Evolutionary conservation across 129 eudicot species (phyloP), one percentile per base, ranked within the genome.

Genomic region (Erigeron canadensis): DNA sequence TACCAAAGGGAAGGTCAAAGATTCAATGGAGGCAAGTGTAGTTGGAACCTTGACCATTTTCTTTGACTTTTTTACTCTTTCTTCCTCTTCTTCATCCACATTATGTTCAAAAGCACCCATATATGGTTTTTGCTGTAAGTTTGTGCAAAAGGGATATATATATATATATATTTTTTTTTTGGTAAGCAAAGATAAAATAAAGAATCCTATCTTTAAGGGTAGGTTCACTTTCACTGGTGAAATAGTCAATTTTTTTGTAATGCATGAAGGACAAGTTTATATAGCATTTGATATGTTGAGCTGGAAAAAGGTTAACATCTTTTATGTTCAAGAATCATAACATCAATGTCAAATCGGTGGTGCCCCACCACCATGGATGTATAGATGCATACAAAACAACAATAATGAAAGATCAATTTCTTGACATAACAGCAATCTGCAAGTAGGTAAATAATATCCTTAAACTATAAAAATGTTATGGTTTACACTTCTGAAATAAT

Each of bases 371-470:
- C 63, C 74, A 67, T 45, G 51, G 68, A 42, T 71, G 63, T 59
- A 50, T 40, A 69, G 70, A 77, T 77, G 81, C 70, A 43, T 69
- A 77, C 81, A 69, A 77, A 47, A 77, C 81, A 77, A 69, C 81
- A 60, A 69, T 10, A 39, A 51, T 69, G 70, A 69, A 69, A 61
- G 81, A 21, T 50, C 61, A 48, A 60, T 69, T 76, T 60, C 65
- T 60, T 68, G 47, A 21, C 4, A 39, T 39, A 48, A 47, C 81
- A 76, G 75, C 53, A 67, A 69, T 28, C 68, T 77, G 21, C 3
- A 58, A 47, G 58, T 45, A 16, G 54, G 47, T 62, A 40, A 37
- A 60, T 59, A 11, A 28, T 13, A 39, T 75, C 63, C 77, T 55
- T 74, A n/a, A 46, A 51, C 63, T 22, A 22, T 21, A 1, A 11